These are phyloP conservation scores for Ophiosphaerella herpotricha DNA, from an alignment of 2,329 filamentous ascomycete species.

Conservation along the genomic window DNA sequence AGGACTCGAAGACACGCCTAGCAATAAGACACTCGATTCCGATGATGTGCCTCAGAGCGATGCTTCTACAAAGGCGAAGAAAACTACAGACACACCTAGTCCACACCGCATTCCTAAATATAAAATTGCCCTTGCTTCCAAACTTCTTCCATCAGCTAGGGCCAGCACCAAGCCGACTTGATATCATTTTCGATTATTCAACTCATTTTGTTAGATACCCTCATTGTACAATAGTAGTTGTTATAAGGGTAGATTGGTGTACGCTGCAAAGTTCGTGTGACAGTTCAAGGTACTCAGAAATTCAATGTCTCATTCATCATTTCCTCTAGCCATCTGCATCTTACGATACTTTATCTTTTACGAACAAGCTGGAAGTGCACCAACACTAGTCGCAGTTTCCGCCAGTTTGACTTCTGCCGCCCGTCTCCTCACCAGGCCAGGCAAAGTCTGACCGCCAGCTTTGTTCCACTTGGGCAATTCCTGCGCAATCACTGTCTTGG, in stretches of 20 bases:
- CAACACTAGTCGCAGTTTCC: slow-evolving; percentile 23
- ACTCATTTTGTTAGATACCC: slow-evolving; percentile 2
- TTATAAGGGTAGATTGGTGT: neutral
- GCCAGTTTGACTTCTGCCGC: slow-evolving; percentile 53
- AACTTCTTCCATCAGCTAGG: slow-evolving; percentile 26
- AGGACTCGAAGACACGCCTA: neutral
- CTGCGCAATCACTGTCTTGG: slow-evolving; percentile 48
- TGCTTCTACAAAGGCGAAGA: slow-evolving; percentile 3
- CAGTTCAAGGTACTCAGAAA: neutral
- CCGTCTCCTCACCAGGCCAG: slow-evolving; percentile 50
- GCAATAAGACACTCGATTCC: neutral
- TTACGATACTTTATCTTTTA: neutral
- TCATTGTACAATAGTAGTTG: slow-evolving; percentile 3
- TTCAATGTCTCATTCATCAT: neutral
- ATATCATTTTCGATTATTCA: neutral
- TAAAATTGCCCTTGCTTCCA: slow-evolving; percentile 38
- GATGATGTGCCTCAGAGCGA: slow-evolving; percentile 1
- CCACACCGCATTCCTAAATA: slow-evolving; percentile 34
- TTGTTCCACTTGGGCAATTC: slow-evolving; percentile 58
- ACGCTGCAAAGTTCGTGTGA: no score
- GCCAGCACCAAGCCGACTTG: slow-evolving; percentile 3
- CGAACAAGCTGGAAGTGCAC: slow-evolving; percentile 18
- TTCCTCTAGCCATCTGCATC: neutral
- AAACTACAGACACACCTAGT: slow-evolving; percentile 10
- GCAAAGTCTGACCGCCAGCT: slow-evolving; percentile 47